Percentiles rank a stretch among this genome's conserved stretches.
Evolutionary conservation across 805 yeast genomes (phyloP).

Genomic region (Schizosaccharomyces cryophilus): DNA sequence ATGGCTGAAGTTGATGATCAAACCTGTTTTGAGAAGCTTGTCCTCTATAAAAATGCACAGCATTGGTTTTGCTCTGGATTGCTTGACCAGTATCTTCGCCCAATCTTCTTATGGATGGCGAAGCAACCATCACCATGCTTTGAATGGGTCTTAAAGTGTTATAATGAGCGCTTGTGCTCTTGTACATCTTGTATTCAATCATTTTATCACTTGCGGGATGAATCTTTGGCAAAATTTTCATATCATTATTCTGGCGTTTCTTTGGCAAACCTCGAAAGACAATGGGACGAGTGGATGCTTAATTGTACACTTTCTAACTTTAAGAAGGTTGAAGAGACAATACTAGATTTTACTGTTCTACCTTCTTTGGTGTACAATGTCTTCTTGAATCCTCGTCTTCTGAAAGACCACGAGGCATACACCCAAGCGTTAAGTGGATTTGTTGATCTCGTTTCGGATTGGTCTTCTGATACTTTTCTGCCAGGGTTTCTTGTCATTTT

Average conservation of each 20-base stretch:
- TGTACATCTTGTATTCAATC: background rate
- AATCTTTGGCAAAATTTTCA: background rate
- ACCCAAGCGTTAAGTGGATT: background rate
- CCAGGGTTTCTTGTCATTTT: background rate
- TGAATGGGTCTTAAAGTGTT: background rate
- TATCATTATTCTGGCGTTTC: background rate
- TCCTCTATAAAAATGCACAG: background rate
- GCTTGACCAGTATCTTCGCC: background rate
- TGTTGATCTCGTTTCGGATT: background rate
- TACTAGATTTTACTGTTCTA: background rate
- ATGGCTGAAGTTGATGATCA: background rate
- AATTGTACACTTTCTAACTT: background rate
- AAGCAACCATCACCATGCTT: background rate
- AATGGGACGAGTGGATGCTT: background rate
- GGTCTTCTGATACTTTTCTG: background rate
- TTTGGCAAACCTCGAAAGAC: background rate
- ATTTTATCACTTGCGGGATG: background rate
- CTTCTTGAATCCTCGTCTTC: background rate
- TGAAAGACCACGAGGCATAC: background rate
- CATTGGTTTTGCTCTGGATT: background rate
- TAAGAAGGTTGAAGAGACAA: background rate
- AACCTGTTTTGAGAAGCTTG: background rate
- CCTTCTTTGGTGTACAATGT: background rate
- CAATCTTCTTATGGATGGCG: background rate
- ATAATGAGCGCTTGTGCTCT: background rate